Evolutionary conservation across 345 rosid species (phyloP), one percentile per base, ranked within the genome.

Genomic region (Zanthoxylum bungeanum): DNA sequence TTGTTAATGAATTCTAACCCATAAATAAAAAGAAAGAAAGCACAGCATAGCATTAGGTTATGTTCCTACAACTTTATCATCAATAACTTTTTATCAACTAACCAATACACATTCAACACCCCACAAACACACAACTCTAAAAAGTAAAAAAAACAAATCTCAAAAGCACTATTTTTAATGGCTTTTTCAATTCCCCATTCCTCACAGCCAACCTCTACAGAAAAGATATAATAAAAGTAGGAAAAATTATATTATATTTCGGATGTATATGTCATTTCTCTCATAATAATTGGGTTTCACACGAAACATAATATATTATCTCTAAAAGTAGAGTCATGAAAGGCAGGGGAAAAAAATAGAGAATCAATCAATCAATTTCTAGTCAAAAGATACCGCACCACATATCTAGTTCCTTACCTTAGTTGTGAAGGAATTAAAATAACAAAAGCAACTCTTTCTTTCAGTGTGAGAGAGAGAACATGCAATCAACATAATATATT

Each of bases 381-480:
- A 39, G 58, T 71, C 60, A 71, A 74, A 82, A 72, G 69, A 71
- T 72, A 61, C 16, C 44, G 0, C 71, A 52, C 40, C 67, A 37
- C n/a, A 17, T 33, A 71, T 24, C 5, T 63, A 5, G 21, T 57
- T 51, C 30, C 27, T 24, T 68, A 58, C 61, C 79, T 77, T 77
- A 50, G 66, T 66, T 75, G 59, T 51, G 72, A 73, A 66, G 80
- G 49, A 82, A 72, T 50, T 74, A 64, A 36, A 71, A 72, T n/a
- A 66, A 50, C 63, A 22, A 65, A 44, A 69, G 12, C n/a, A 76
- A 60, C 49, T 11, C 42, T 47, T 57, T 33, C 28, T 58, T 42
- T 42, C n/a, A n/a, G 31, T 33, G 44, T 10, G 60, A 21, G 60
- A 44, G n/a, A 46, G 34, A 69, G 61, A 28, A 69, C 46, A 52